phyloP scores from a whole-genome alignment of 768 basidiomycete species.

The Russula ochroleuca region DNA sequence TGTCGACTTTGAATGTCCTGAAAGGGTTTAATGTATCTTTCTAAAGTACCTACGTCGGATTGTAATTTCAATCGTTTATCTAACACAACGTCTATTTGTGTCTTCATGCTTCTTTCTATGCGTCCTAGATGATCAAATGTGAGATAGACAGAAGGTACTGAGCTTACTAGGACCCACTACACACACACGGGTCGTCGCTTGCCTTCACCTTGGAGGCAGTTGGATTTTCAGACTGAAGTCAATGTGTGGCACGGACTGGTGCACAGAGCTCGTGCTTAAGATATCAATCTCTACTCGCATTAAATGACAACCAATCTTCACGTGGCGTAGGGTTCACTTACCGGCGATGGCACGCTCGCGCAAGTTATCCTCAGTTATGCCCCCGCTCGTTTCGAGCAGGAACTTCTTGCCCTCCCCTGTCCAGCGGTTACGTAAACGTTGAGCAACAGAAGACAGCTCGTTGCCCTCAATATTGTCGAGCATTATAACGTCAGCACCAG shows the following conservation, averaged over 20 bases:
- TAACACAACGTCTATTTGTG: not conserved
- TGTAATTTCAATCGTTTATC: not conserved
- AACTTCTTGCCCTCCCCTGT: conserved; percentile 68
- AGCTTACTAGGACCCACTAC: not conserved
- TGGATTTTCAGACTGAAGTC: conserved; percentile 60
- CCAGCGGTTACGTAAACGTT: conserved; percentile 74
- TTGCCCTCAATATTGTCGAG: conserved; percentile 56
- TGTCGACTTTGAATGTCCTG: not conserved
- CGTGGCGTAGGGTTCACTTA: conserved; percentile 37
- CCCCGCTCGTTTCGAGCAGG: conserved; percentile 90
- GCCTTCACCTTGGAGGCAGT: not conserved
- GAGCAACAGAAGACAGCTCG: conserved; percentile 63
- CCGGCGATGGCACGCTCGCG: conserved; percentile 78
- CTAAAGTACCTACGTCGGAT: not conserved
- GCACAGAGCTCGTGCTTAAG: conserved; percentile 83
- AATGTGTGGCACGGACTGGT: conserved; percentile 69
- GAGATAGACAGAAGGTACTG: not conserved
- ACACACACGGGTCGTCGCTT: not conserved
- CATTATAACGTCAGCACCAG: conserved; percentile 91
- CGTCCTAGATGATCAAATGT: not conserved
- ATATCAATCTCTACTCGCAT: conserved; percentile 76
- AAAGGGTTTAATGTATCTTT: not conserved
- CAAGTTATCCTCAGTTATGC: conserved; percentile 86
- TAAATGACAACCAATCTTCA: conserved; percentile 33
- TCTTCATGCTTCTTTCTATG: not conserved